Base-by-base conservation (phyloP, 1,284 basidiomycete genomes). In the Phellinidium pouzarii region DNA sequence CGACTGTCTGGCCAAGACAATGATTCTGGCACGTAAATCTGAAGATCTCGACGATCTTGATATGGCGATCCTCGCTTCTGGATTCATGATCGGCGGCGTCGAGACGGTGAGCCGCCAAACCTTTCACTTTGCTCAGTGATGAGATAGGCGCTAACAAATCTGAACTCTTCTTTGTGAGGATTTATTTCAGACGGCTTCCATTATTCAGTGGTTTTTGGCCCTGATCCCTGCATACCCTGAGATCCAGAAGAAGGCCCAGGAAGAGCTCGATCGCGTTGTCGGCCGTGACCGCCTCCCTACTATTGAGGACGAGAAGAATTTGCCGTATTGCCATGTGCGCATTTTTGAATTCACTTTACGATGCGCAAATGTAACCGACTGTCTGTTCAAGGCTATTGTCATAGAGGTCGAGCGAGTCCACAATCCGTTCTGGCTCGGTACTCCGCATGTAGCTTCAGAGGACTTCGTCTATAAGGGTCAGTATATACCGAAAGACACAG, bases 21-120 rank as follows among this genome's bases (percentile, higher is more conserved):
- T 75, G 31, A 55, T 74, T 11, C 55, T 65, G 43, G 58, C 57
- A 20, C 63, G 63, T 41, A 65, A 71, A 27, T 59, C 65, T 14
- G 72, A 74, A 52, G 58, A 64, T 14, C 62, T 74, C 22, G 68
- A 68, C 50, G 64, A 65, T 58, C 55, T 65, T 20, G 72, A 73
- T 57, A 65, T 71, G 51, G 66, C 66, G 44, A 68, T 73, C 55
- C 60, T 74, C 6, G 56, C 65, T 6, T 65, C 68, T n/a, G 71
- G 65, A 9, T 72, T 74, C 50, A 71, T 66, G 41, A 65, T 71
- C 17, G 71, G 72, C 3, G 73, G 73, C 29, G 68, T 72, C 26
- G 65, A 74, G 46, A 68, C 71, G 27, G 71, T 73, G 37, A 46
- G 63, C 27, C 22, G 14, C 43, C 22, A 19, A 43, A 8, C 43